Base-by-base conservation (phyloP, 2,329 filamentous ascomycete species). In the Lecanicillium sp. region DNA sequence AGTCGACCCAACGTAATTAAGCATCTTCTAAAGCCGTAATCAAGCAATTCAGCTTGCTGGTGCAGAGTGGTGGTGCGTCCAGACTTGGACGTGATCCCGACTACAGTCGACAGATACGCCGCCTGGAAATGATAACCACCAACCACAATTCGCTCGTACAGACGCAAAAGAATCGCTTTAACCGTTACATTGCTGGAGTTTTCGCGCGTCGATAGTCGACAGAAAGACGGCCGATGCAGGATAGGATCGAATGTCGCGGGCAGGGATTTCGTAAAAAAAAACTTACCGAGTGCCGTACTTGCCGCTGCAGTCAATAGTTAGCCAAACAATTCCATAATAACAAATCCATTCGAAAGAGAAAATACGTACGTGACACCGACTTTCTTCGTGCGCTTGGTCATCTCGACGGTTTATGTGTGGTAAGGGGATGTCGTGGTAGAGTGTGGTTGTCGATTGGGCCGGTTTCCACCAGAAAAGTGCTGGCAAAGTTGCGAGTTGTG, bases 381-480 rank as follows among this genome's bases (percentile, higher is more conserved):
- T 85, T 95, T 94, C 84, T 67, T 94, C 55, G 87, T 94, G 76
- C 87, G 82, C 80, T 92, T 90, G 68, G 85, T 87, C 85, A 92
- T 92, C 71, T 81, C 87, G 76, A 67, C 69, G 63, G 64, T 58
- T n/a, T 53, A 45, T 61, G 57, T 59, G 56, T 53, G 52, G 49
- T 53, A 51, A 51, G 45, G 54, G 52, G 53, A 56, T 52, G 51
- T 53, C 50, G 52, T 50, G 49, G 51, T 48, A 52, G 51, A 53
- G 54, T 53, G 52, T 49, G 45, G 52, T 51, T 47, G 29, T 33
- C 43, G 41, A 40, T 52, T 45, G 43, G 49, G 45, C 45, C 52
- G 50, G 48, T 45, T 48, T 44, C 47, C 48, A 51, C 52, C 48
- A 47, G 22, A 55, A 60, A 54, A 55, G 50, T 55, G 51, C 43